These are phyloP conservation scores for Sphaerostilbella broomeana DNA, from an alignment of 2,329 filamentous ascomycete species.

Conservation along the genomic window DNA sequence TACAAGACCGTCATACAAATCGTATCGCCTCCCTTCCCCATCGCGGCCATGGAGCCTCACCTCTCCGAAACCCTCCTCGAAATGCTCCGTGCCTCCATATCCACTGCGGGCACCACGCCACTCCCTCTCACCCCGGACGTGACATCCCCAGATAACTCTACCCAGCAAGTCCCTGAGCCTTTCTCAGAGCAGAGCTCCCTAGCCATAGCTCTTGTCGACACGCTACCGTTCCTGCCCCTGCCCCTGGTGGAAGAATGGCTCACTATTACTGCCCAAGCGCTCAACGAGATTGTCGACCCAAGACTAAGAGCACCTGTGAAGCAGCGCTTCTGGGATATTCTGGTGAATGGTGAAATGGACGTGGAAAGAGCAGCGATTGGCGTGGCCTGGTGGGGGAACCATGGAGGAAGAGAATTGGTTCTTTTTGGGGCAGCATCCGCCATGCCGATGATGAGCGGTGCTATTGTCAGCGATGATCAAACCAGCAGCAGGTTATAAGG, in stretches of 20 bases:
- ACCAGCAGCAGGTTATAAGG: constrained; percentile 21
- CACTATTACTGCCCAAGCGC: constrained; percentile 58
- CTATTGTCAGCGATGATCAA: constrained; percentile 31
- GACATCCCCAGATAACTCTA: constrained; percentile 25
- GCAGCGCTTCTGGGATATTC: constrained; percentile 69
- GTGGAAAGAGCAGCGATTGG: constrained; percentile 73
- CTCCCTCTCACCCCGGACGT: constrained; percentile 35
- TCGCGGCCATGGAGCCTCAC: constrained; percentile 65
- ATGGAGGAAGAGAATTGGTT: constrained; percentile 47
- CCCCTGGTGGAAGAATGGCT: constrained; percentile 75
- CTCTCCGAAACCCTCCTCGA: constrained; percentile 78
- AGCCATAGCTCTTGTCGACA: constrained; percentile 70
- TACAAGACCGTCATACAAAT: constrained; percentile 81
- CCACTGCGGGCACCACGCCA: constrained; percentile 41
- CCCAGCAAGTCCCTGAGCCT: constrained; percentile 24
- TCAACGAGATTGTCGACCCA: constrained; percentile 57
- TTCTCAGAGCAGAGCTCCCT: constrained; percentile 76
- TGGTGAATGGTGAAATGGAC: constrained; percentile 81
- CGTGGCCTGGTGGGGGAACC: constrained; percentile 77
- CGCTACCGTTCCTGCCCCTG: constrained; percentile 66
- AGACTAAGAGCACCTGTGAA: constrained; percentile 58
- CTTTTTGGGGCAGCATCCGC: constrained; percentile 22
- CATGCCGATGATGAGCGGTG: constrained; percentile 49
- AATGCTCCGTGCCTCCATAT: constrained; percentile 58
- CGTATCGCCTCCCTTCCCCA: constrained; percentile 69